Evolutionary conservation across 768 basidiomycete genomes (phyloP), one percentile per base, ranked within the genome.

Genomic region (Trametes gibbosa): DNA sequence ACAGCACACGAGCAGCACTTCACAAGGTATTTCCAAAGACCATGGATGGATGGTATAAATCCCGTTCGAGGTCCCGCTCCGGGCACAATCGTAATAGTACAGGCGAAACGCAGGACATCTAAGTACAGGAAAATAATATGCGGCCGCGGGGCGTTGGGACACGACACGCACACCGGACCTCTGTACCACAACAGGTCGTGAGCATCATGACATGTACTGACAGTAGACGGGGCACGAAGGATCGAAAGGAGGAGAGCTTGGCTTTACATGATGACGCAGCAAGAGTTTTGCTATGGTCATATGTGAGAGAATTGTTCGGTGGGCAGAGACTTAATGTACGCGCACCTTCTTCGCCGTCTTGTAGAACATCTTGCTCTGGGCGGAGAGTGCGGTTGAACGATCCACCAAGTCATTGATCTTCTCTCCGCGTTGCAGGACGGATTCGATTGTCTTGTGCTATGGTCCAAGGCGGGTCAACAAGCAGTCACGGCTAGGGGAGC

Each of bases 401-500:
- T 98, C 95, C 13, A 98, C 96, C 9, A 98, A 79, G 72, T 92
- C 92, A 73, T 98, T 95, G 45, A 99, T 80, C 76, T 93, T 95
- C 82, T 98, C 96, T 43, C 97, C 97, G 13, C 97, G 86, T 72
- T 95, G 87, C 41, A 99, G 81, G 10, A 99, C 95, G 3, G 91
- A 92, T 71, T 99, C 97, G 68, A 99, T 99, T 27, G 97, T 99
- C 81, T 98, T 98, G 80, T 98, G 97, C 95, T 98, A 69, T 56
- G 58, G 39, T 51, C n/a, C n/a, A n/a, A n/a, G n/a, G n/a, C n/a
- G n/a, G n/a, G n/a, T n/a, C n/a, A n/a, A n/a, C n/a, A n/a, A n/a
- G n/a, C n/a, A n/a, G n/a, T n/a, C n/a, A n/a, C n/a, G n/a, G n/a
- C n/a, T n/a, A n/a, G n/a, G n/a, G n/a, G n/a, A n/a, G 7, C 13